Conservation (phyloP, 177 flowering plant genomes). For the Vitis hybrid region DNA sequence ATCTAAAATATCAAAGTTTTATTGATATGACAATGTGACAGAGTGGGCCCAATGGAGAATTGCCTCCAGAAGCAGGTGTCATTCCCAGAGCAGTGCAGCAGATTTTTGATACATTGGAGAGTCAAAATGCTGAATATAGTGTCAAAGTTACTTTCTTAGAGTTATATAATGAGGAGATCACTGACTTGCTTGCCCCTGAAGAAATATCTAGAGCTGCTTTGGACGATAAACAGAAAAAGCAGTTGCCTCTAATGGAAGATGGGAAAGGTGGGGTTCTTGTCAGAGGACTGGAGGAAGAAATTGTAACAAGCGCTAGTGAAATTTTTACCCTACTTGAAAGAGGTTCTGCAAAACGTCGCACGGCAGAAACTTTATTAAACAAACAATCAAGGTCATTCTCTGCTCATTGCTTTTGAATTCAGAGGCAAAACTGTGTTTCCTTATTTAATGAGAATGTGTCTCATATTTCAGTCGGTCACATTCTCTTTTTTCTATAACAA, state of each 20-base stretch:
- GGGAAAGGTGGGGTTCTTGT: conserved; percentile 98
- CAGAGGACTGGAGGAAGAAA: conserved; percentile 92
- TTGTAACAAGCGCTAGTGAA: conserved; percentile 84
- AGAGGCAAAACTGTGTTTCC: not conserved
- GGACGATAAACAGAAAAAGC: conserved; percentile 92
- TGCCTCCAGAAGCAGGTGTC: conserved; percentile 93
- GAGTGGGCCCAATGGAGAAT: conserved; percentile 85
- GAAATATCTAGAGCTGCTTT: conserved; percentile 60
- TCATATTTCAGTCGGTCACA: conserved; percentile 79
- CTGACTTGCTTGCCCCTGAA: conserved; percentile 91
- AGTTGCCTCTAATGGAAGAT: conserved; percentile 93
- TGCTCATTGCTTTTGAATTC: conserved; percentile 1
- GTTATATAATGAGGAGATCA: conserved; percentile 94
- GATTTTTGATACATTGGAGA: conserved; percentile 92
- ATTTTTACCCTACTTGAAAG: conserved; percentile 87
- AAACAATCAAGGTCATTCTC: conserved; percentile 44
- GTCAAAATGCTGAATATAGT: conserved; percentile 97
- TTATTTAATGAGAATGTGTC: not conserved
- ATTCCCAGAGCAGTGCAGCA: conserved; percentile 96
- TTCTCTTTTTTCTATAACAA: conserved; percentile 85
- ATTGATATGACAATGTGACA: conserved; percentile 18
- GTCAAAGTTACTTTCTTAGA: conserved; percentile 95
- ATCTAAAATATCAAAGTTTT: not conserved
- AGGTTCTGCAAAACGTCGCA: conserved; percentile 85
- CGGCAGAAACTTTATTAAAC: conserved; percentile 74